Base-by-base conservation (phyloP, 352 stramenopile species). In the Phytophthora pini region DNA sequence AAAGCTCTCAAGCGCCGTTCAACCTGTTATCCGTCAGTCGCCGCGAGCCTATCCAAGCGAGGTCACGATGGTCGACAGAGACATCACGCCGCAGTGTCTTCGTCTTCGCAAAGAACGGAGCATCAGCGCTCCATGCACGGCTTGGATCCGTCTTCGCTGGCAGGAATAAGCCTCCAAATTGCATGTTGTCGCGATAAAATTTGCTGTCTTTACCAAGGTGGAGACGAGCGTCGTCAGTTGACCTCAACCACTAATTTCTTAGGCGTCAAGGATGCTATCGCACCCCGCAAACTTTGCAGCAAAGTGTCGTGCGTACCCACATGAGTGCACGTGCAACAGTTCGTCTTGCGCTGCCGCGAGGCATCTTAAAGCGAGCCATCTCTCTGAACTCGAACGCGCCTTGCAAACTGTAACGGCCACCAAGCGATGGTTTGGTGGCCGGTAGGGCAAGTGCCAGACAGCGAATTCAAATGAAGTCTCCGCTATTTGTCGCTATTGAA, bases 21-120 rank as follows among this genome's bases (percentile, higher is more conserved):
- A 60, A 56, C 34, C 43, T 71, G 56, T 62, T 40, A 71, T 67
- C 49, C 22, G 56, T 65, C 58, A 72, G 52, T 56, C 65, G 58
- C 15, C 46, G 10, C 36, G 31, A 48, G 58, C n/a, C 65, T 72
- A 69, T 73, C 65, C 65, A 61, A 50, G 40, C 59, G 52, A 69
- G 13, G 55, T 53, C 52, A 68, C 65, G 40, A 69, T 29, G 20
- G 3, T 29, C 20, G 51, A 65, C 50, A 50, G 50, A 54, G 64
- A 63, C 38, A 59, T 72, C 52, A 57, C 53, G 17, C 29, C 13
- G 34, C 32, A 53, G 55, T 17, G 47, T 53, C 32, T 64, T 41
- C 53, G 15, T 45, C 7, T 46, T 26, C 20, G 34, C 50, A 59
- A 59, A 72, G 45, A 63, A 56, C 49, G 34, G 57, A 61, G 32